Base-by-base conservation (phyloP, 257 asterid species). In the Phtheirospermum japonicum region DNA sequence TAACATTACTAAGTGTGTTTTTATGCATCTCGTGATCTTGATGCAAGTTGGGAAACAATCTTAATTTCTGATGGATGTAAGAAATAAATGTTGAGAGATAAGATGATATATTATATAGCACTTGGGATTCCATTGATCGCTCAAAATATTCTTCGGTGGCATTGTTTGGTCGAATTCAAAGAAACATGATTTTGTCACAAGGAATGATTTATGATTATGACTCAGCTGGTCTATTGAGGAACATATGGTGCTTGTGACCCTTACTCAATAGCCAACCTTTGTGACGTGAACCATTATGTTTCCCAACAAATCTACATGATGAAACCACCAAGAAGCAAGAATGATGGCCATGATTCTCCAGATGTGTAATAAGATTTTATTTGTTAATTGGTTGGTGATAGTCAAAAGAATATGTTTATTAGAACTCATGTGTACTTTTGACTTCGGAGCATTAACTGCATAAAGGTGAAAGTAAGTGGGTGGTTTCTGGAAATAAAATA, bases 271-370 rank as follows among this genome's bases (percentile, higher is more conserved):
- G 52, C 52, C 20, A 45, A 45, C 52, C 20, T 18, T 13, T 28
- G 16, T 18, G 43, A 60, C 36, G 10, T 26, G 30, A 52, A 54
- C 63, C n/a, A 34, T 48, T 28, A 46, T 79, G 83, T 72, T 78
- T 74, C 82, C 81, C 74, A 46, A 61, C 67, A 57, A 73, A 71
- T 45, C 58, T 46, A 76, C 84, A 80, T 20, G 11, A 56, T 33
- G 10, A 36, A 65, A 55, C 63, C 40, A 57, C 36, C 73, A 73
- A 58, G 72, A 84, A 71, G 72, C 62, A 1, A 49, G 67, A n/a
- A n/a, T n/a, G n/a, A n/a, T n/a, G n/a, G n/a, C n/a, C n/a, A 9
- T 49, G 73, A 74, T 73, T 72, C 64, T 61, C n/a, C 61, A 34
- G 40, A 70, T 71, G 64, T 17, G 45, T 9, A 13, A 33, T 23